phyloP scores from a whole-genome alignment of 345 rosid genomes.

The Durio zibethinus region DNA sequence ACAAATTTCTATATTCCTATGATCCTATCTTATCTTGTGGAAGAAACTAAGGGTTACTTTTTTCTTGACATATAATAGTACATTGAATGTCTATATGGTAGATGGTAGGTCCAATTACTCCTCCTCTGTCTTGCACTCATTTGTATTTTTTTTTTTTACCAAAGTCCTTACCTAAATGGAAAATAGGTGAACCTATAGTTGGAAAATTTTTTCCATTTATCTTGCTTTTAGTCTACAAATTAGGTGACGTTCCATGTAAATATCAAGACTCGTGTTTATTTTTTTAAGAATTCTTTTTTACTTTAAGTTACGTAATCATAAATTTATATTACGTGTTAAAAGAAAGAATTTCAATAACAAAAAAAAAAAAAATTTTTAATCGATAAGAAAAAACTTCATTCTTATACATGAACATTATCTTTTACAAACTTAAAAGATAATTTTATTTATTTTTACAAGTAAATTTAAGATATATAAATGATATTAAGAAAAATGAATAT shows the following conservation, averaged over 20 bases:
- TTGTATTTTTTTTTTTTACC: too few relatives aligned
- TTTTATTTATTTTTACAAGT: background rate
- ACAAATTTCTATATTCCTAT: background rate
- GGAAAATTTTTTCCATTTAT: background rate
- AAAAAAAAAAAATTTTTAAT: background rate
- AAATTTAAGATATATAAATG: background rate
- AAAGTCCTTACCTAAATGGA: background rate
- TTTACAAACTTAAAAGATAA: too few relatives aligned
- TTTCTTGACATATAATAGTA: background rate
- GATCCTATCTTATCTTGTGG: background rate
- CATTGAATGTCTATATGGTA: background rate
- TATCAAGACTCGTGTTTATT: background rate
- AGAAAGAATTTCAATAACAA: background rate
- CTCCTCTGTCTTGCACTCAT: background rate
- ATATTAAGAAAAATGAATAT: too few relatives aligned
- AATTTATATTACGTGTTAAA: background rate
- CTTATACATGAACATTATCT: too few relatives aligned
- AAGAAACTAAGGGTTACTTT: background rate
- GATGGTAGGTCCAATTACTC: background rate
- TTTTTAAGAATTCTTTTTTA: background rate
- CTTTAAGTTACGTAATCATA: background rate
- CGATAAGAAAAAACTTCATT: too few relatives aligned
- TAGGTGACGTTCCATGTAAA: background rate
- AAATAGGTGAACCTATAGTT: background rate
- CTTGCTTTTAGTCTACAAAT: background rate